phyloP scores from a whole-genome alignment of 2,329 filamentous ascomycete genomes.

The Ophiostoma australiae region DNA sequence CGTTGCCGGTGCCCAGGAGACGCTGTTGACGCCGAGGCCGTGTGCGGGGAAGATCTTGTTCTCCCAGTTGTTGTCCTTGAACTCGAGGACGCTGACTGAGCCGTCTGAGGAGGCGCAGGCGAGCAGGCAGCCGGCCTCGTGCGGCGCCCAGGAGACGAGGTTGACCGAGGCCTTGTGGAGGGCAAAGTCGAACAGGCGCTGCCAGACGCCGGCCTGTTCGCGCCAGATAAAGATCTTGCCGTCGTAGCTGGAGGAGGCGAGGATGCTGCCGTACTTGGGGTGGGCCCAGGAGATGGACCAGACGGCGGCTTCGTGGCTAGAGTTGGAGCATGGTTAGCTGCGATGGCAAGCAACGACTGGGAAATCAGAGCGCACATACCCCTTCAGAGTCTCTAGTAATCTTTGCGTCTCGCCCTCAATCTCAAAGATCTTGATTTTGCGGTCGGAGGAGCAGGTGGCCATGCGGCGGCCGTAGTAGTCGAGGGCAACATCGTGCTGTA shows the following conservation, averaged over 20 bases:
- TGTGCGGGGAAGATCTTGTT: slow-evolving; percentile 88
- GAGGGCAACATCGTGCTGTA: slow-evolving; percentile 90
- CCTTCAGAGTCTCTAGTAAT: slow-evolving; percentile 87
- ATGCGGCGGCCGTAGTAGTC: slow-evolving; percentile 97
- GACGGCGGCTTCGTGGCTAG: slow-evolving; percentile 89
- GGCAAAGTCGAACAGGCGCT: slow-evolving; percentile 86
- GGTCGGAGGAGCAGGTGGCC: slow-evolving; percentile 95
- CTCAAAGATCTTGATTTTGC: slow-evolving; percentile 99
- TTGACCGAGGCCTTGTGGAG: slow-evolving; percentile 96
- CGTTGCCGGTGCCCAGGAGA: slow-evolving; percentile 88
- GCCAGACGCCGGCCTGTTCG: slow-evolving; percentile 72
- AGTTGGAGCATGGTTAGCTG: neutral
- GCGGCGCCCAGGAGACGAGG: slow-evolving; percentile 94
- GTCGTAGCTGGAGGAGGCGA: slow-evolving; percentile 92
- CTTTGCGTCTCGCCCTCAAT: slow-evolving; percentile 89
- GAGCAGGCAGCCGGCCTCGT: slow-evolving; percentile 89
- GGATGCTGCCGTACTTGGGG: slow-evolving; percentile 96
- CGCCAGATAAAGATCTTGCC: slow-evolving; percentile 99
- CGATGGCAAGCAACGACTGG: neutral
- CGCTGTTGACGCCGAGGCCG: slow-evolving; percentile 89
- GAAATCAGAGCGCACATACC: slow-evolving; percentile 49
- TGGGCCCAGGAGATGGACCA: slow-evolving; percentile 99
- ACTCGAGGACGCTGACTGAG: slow-evolving; percentile 88
- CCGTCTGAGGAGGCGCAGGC: slow-evolving; percentile 93
- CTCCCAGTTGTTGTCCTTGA: slow-evolving; percentile 81